phyloP scores from a whole-genome alignment of 768 basidiomycete species.

The Leccinum incarnatum region DNA sequence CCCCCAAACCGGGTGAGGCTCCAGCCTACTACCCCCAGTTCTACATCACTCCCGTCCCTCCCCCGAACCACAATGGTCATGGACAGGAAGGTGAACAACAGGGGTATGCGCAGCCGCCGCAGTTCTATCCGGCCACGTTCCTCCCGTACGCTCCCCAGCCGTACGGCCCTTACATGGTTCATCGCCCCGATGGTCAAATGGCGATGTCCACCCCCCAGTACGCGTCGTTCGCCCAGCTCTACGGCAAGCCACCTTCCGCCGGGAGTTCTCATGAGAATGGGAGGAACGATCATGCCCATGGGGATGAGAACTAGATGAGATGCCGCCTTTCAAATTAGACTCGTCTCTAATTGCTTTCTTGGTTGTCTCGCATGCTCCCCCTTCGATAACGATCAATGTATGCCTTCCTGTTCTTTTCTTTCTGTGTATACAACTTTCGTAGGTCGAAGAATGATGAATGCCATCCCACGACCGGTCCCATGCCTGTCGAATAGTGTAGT shows the following conservation, averaged over 20 bases:
- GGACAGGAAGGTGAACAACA: slow-evolving; percentile 43
- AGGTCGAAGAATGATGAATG: slow-evolving; percentile 25
- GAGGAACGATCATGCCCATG: slow-evolving; percentile 23
- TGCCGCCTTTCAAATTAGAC: slow-evolving; percentile 11
- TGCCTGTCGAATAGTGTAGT: slow-evolving; percentile 31
- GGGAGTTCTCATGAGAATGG: slow-evolving; percentile 31
- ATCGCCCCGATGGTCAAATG: slow-evolving; percentile 41
- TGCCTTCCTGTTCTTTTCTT: slow-evolving; percentile 10
- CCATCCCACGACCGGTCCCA: slow-evolving; percentile 17
- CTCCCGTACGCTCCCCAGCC: slow-evolving; percentile 46
- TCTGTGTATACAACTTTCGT: slow-evolving; percentile 28
- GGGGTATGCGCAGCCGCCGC: slow-evolving; percentile 39
- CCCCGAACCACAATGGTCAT: slow-evolving; percentile 35
- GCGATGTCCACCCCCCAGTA: slow-evolving; percentile 36
- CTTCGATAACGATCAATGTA: slow-evolving; percentile 12
- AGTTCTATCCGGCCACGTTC: slow-evolving; percentile 48
- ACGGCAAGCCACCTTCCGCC: slow-evolving; percentile 39
- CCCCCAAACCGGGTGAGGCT: slow-evolving; percentile 50
- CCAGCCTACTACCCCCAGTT: slow-evolving; percentile 51
- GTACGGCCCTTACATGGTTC: slow-evolving; percentile 49
- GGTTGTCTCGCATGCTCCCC: slow-evolving; percentile 16
- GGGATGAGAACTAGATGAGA: slow-evolving; percentile 33
- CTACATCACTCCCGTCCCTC: slow-evolving; percentile 47
- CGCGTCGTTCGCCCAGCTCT: slow-evolving; percentile 37
- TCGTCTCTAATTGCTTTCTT: slow-evolving; percentile 16